Base-by-base conservation (phyloP, 2,329 filamentous ascomycete genomes). In the Alternaria conjuncta region DNA sequence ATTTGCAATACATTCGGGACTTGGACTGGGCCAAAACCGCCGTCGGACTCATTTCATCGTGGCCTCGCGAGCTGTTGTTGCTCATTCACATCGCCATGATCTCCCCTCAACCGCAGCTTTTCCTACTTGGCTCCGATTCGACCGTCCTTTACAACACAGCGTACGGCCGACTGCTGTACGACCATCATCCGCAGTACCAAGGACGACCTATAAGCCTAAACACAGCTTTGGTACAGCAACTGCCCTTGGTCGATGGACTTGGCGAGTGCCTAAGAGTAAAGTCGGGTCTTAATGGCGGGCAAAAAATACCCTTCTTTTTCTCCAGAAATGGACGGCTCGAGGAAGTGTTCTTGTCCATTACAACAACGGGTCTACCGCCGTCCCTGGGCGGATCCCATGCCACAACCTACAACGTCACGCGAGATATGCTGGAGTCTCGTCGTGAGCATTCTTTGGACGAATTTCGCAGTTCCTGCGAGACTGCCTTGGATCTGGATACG, bases 391-490 rank as follows among this genome's bases (percentile, higher is more conserved):
- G 32, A 2, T 36, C 3, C 15, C 32, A 36, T n/a, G 8, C 32
- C 32, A 36, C 32, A 36, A n/a, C 32, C 15, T 5, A n/a, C 32
- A 36, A 36, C 36, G 36, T 41, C 2, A 18, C 36, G 0, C 15
- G 36, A 18, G 36, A 41, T 1, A 13, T 18, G 26, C 1, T 60
- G 18, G 49, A 55, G 3, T 11, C 6, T 43, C 57, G 57, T 10
- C 57, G 57, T 15, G 57, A 60, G 18, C 43, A 10, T 20, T 55
- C 57, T 25, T 12, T 60, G 6, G 28, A 60, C 7, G 20, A 60
- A 3, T 47, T 60, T 3, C 50, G 57, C 6, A n/a, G 10, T 6
- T 21, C 57, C 3, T 55, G 47, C 28, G 54, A 55, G n/a, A 43
- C 46, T 60, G 57, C 57, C 3, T n/a, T 4, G 23, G n/a, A 43